Evolutionary conservation across 805 yeast species (phyloP), one percentile per base, ranked within the genome.

Genomic region (Lachancea dasiensis): DNA sequence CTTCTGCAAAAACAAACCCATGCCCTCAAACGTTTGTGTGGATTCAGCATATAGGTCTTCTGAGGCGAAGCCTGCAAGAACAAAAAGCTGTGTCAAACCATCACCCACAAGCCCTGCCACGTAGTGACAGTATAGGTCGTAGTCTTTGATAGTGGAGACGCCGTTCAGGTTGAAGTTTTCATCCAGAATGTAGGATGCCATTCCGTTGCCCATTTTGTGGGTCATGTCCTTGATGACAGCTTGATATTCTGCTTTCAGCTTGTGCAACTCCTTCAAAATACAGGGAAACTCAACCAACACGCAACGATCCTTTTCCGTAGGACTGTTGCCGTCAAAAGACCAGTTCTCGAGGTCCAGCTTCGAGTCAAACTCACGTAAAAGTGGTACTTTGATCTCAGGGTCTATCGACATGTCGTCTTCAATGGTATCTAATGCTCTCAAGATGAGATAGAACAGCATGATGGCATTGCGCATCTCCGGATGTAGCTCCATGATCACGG

Each of bases 61-160:
- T 39, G 77, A 74, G 27, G 84, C 83, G 55, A 85, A 86, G 11
- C 69, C 59, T 19, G 96, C 95, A 29, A 77, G 69, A 14, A 84
- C 81, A 51, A 86, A 76, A 61, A 92, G 68, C 45, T 82, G 75
- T 8, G 97, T 87, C 49, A 87, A 69, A 3, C 98, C 98, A 56
- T 87, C 96, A 40, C 99, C 98, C 27, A 92, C 97, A 37, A 92
- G 70, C 2, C 98, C 99, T 1, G 99, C 98, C 42, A 92, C 99
- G 55, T 89, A 86, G 64, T 89, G 89, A 64, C 99, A 92, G 68
- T 92, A 92, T 44, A 81, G 69, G 58, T 92, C 89, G 58, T 83
- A 92, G 56, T 87, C 97, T 44, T 73, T 68, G 31, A 84, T 59
- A 1, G 96, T 86, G 34, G 67, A 67, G 32, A 92, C 79, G 2